A percentile compares a stretch with the other conserved stretches of the same genome.
Evolutionary conservation across 139 green algal species (phyloP).

Genomic region (Coelastrella sp.): DNA sequence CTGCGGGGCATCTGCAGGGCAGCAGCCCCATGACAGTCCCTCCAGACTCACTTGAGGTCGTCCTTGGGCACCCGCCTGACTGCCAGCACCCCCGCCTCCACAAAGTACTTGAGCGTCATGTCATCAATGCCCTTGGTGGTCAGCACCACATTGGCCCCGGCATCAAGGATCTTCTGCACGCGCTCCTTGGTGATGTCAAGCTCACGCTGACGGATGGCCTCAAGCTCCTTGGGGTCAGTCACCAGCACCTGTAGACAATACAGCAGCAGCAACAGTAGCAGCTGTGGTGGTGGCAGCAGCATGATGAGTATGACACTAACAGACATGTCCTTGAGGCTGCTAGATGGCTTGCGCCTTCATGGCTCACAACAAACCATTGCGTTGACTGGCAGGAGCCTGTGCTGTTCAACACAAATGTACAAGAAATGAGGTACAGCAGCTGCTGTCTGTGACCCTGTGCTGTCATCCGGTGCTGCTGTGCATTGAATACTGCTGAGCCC

Average conservation of each 20-base stretch:
- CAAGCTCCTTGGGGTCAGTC: conserved; percentile 95
- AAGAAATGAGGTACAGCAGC: no score
- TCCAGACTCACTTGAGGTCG: conserved; percentile 83
- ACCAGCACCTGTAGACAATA: conserved; percentile 78
- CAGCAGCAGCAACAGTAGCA: conserved; percentile 1
- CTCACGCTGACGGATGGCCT: conserved; percentile 95
- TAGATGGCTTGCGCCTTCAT: no score
- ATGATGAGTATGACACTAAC: neutral
- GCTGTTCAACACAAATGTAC: no score
- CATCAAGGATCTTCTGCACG: conserved; percentile 92
- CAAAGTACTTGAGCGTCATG: conserved; percentile 99
- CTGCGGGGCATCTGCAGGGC: no score
- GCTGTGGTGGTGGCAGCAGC: conserved; percentile 2
- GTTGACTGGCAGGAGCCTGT: no score
- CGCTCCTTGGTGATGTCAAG: conserved; percentile 96
- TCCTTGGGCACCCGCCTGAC: conserved; percentile 93
- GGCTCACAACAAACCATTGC: no score
- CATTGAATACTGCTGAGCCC: no score
- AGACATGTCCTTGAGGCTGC: neutral
- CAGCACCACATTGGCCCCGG: conserved; percentile 97
- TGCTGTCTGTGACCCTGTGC: no score
- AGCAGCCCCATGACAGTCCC: neutral
- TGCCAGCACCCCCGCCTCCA: conserved; percentile 91
- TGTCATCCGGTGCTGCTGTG: no score
- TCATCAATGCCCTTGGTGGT: conserved; percentile 99